Percentiles rank a stretch among this genome's conserved stretches.
These are phyloP conservation scores for Aspergillus caelatus DNA, from an alignment of 2,329 filamentous ascomycete species.

Conservation along the genomic window DNA sequence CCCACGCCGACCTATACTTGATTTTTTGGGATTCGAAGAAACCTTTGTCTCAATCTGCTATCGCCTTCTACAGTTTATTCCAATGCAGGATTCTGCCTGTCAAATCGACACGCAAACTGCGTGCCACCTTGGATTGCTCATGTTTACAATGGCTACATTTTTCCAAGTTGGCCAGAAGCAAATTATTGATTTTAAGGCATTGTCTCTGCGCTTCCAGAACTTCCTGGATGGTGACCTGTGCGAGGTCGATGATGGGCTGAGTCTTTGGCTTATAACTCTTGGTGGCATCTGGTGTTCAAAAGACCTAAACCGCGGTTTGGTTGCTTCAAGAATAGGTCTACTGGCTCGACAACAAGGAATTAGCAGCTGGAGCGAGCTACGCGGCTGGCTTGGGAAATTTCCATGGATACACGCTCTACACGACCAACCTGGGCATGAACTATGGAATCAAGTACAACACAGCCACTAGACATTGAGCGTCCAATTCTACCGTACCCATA, in stretches of 20 bases:
- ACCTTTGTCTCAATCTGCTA: slow-evolving; percentile 14
- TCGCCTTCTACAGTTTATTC: slow-evolving; percentile 11
- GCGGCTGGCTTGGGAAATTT: background rate
- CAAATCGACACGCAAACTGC: background rate
- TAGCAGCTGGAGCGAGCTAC: slow-evolving; percentile 1
- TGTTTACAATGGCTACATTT: slow-evolving; percentile 9
- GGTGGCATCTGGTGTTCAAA: slow-evolving; percentile 4
- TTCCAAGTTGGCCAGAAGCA: slow-evolving; percentile 8
- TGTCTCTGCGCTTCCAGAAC: slow-evolving; percentile 5
- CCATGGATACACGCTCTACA: slow-evolving; percentile 6
- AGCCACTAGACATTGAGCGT: background rate
- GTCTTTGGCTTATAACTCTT: background rate
- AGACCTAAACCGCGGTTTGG: background rate
- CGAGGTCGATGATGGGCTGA: background rate
- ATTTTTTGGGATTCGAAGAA: slow-evolving; percentile 11
- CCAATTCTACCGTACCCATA: background rate
- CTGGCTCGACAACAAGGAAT: slow-evolving; percentile 1
- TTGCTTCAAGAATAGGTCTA: background rate
- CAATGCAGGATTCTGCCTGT: background rate
- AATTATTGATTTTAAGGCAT: background rate
- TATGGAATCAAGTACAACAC: background rate
- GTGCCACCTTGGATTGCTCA: slow-evolving; percentile 8
- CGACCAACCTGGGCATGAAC: background rate
- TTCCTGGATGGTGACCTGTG: background rate
- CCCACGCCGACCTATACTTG: background rate